Conservation (phyloP, 768 basidiomycete genomes). For the Hygrophorus pudorinus region DNA sequence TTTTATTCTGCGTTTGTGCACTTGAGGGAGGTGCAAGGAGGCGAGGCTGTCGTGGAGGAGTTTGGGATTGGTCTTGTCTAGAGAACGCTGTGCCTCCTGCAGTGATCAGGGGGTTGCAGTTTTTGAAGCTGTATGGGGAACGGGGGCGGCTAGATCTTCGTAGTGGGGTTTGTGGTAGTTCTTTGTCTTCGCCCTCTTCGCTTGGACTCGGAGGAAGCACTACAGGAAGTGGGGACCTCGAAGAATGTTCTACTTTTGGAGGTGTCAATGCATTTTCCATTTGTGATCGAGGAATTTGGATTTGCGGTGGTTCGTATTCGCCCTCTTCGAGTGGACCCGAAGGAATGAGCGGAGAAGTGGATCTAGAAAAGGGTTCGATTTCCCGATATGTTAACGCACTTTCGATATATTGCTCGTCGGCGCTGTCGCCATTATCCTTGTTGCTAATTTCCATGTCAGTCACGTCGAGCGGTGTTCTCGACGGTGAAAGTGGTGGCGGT, state of each 20-base stretch:
- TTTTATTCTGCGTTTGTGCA: conserved; percentile 16
- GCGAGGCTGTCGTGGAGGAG: conserved; percentile 9
- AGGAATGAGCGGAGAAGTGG: no score
- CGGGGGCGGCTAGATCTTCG: conserved; percentile 31
- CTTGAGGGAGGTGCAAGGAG: conserved; percentile 1
- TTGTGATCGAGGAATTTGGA: background rate
- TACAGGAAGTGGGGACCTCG: background rate
- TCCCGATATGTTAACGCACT: no score
- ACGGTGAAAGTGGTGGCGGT: background rate
- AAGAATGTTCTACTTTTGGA: background rate
- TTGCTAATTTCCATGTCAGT: no score
- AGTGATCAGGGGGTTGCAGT: background rate
- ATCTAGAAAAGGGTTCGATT: no score
- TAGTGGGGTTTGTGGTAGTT: conserved; percentile 18
- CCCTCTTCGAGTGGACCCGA: no score
- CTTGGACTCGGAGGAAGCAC: background rate
- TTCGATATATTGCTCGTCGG: no score
- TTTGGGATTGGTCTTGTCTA: background rate
- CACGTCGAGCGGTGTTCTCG: no score
- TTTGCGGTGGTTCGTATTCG: background rate
- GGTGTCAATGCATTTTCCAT: background rate
- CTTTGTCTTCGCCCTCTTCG: conserved; percentile 1
- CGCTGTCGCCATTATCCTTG: no score
- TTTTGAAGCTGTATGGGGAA: conserved; percentile 14
- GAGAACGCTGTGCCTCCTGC: no score